Percentiles rank a stretch among this genome's conserved stretches.
Evolutionary conservation across 2,329 filamentous ascomycete genomes (phyloP).

Genomic region (Trichoderma lentiforme): DNA sequence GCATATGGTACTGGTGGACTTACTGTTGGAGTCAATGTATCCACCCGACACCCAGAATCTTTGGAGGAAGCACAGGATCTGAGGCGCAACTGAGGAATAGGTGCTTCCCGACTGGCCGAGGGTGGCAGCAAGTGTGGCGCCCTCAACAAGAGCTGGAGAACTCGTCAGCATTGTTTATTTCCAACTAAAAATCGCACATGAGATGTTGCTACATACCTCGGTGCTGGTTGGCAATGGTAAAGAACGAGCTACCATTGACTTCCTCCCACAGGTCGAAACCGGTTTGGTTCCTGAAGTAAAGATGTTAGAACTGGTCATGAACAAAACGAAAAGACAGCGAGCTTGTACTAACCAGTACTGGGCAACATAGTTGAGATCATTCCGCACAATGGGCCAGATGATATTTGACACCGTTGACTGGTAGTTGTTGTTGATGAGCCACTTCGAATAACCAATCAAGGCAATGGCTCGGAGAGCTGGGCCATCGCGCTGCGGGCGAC

Average conservation of each 20-base stretch:
- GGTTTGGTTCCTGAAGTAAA: conserved; percentile 45
- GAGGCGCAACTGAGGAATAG: conserved; percentile 64
- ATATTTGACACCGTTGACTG: conserved; percentile 51
- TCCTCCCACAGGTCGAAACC: conserved; percentile 84
- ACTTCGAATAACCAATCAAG: conserved; percentile 68
- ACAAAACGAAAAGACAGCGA: neutral
- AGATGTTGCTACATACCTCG: conserved; percentile 46
- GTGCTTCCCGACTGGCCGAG: conserved; percentile 58
- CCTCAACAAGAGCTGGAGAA: conserved; percentile 56
- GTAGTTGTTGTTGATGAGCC: conserved; percentile 65
- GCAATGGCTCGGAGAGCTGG: conserved; percentile 73
- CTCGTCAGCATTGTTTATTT: neutral
- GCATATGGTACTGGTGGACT: neutral
- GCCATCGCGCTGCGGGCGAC: conserved; percentile 73
- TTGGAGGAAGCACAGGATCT: conserved; percentile 71
- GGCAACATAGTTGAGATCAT: conserved; percentile 72
- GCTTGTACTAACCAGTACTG: conserved; percentile 58
- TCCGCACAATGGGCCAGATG: conserved; percentile 71
- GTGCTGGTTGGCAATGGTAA: conserved; percentile 68
- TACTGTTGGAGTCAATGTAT: conserved; percentile 66
- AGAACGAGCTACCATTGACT: conserved; percentile 72
- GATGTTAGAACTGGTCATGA: neutral
- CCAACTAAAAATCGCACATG: neutral
- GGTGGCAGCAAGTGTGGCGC: conserved; percentile 60
- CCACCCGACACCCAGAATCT: conserved; percentile 65